Base-by-base conservation (phyloP, 345 rosid species). In the Eucalyptus regnans region DNA sequence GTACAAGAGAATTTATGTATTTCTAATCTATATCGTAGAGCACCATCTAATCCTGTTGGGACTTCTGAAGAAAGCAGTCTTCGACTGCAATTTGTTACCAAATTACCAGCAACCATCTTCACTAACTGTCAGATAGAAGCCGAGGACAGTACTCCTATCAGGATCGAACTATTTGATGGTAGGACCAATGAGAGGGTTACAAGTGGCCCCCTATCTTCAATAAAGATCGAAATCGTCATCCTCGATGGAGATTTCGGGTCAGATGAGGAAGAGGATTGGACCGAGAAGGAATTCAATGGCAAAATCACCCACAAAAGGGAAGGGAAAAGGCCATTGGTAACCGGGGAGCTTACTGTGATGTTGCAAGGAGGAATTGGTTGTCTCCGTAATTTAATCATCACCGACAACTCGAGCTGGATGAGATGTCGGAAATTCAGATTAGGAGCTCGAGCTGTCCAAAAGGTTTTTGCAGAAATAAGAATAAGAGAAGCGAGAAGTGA, bases 341-440 rank as follows among this genome's bases (percentile, higher is more conserved):
- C 93, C 1, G 95, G 95, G 37, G 93, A 93, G 25, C 88, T 87
- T 50, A 76, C 5, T 29, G 18, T 90, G 33, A 49, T 80, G 9
- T 54, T 93, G 29, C 58, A 54, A 86, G 86, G 56, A 84, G 95
- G 95, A 66, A 90, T 91, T 56, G 92, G 87, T 27, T 9, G 64
- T 7, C 54, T 93, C 7, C 86, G 41, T 25, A 92, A 92, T 17
- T 25, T 93, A 7, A 43, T 76, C 41, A 92, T 93, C 89, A 93
- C 95, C 1, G 95, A 93, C 51, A 93, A 93, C 62, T 90, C 92
- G n/a, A 93, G 95, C 76, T 93, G 95, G 95, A 89, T 87, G 18
- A 64, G 94, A 12, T 90, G 92, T 50, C 46, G 92, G 54, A 92
- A 89, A 86, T 93, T 93, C 89, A 87, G 93, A 86, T 54, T 93